These are phyloP conservation scores for Hypoxylon subgilvum DNA, from an alignment of 495 filamentous ascomycete genomes.

Conservation along the genomic window DNA sequence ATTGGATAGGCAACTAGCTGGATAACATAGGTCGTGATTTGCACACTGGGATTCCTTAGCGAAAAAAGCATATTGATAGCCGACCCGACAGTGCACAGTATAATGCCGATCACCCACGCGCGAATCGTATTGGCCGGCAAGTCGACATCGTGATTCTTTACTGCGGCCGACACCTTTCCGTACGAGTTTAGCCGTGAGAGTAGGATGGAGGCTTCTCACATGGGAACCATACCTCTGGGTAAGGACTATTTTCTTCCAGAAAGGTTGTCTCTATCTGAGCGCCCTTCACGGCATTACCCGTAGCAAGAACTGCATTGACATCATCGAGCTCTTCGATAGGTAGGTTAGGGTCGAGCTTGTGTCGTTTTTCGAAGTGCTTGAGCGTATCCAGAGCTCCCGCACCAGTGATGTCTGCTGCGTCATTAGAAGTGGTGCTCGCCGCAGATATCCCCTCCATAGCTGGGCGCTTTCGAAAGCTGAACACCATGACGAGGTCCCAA, in stretches of 20 bases:
- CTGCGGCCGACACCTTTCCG: conserved; percentile 63
- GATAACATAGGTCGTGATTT: conserved; percentile 69
- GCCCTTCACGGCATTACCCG: conserved; percentile 58
- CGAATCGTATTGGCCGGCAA: conserved; percentile 71
- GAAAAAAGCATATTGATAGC: conserved; percentile 73
- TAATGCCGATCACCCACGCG: conserved; percentile 73
- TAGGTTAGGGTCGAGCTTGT: conserved; percentile 74
- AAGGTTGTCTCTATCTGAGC: conserved; percentile 62
- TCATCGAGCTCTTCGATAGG: conserved; percentile 65
- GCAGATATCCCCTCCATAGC: conserved; percentile 33
- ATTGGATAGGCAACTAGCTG: conserved; percentile 74
- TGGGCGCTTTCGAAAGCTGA: conserved; percentile 40
- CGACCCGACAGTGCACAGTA: conserved; percentile 67
- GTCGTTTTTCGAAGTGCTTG: conserved; percentile 61
- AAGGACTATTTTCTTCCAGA: conserved; percentile 70
- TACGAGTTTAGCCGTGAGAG: conserved; percentile 45
- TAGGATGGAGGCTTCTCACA: conserved; percentile 23
- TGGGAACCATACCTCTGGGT: conserved; percentile 63
- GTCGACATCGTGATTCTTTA: conserved; percentile 70
- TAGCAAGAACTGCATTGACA: conserved; percentile 64
- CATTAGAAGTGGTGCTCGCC: conserved; percentile 28
- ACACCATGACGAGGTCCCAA: conserved; percentile 16
- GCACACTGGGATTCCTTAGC: conserved; percentile 67
- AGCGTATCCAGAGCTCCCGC: conserved; percentile 45
- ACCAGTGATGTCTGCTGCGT: conserved; percentile 25